A percentile compares a stretch with the other conserved stretches of the same genome.
These are phyloP conservation scores for Fonsecaea pedrosoi DNA, from an alignment of 2,329 filamentous ascomycete genomes.

Conservation along the genomic window DNA sequence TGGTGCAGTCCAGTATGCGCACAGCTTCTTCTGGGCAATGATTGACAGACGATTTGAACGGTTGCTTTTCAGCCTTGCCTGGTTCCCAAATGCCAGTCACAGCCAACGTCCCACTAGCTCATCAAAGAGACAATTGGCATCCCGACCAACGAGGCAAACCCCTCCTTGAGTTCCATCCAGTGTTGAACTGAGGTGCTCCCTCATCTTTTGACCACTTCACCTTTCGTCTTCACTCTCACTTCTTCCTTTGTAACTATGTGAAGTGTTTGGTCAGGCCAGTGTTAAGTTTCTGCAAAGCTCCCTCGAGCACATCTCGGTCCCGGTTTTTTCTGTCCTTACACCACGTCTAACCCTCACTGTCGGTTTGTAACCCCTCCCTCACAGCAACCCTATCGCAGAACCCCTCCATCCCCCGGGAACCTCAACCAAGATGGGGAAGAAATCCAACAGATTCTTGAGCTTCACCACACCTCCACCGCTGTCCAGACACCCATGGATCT, in stretches of 20 bases:
- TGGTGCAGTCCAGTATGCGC: not conserved
- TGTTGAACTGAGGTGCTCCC: not conserved
- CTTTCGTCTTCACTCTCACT: constrained; percentile 2
- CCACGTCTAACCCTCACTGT: not conserved
- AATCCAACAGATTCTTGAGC: constrained; percentile 13
- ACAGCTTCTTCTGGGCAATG: not conserved
- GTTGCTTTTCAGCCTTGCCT: constrained; percentile 1
- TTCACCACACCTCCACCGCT: constrained; percentile 11
- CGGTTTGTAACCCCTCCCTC: constrained; percentile 2
- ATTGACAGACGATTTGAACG: not conserved
- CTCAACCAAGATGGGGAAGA: constrained; percentile 29
- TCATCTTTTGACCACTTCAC: constrained; percentile 6
- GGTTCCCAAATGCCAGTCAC: not conserved
- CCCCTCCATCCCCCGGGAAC: not conserved
- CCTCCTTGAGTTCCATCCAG: not conserved
- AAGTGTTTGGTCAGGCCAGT: not conserved
- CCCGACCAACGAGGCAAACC: not conserved
- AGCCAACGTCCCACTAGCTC: not conserved
- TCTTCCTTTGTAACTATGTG: not conserved
- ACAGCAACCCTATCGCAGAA: not conserved
- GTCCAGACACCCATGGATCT: constrained; percentile 36
- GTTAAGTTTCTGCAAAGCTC: not conserved
- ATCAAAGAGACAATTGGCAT: not conserved
- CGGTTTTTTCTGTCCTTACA: not conserved
- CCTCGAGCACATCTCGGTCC: constrained; percentile 1